These are phyloP conservation scores for Exophiala mesophila DNA, from an alignment of 2,329 filamentous ascomycete genomes.

Conservation along the genomic window DNA sequence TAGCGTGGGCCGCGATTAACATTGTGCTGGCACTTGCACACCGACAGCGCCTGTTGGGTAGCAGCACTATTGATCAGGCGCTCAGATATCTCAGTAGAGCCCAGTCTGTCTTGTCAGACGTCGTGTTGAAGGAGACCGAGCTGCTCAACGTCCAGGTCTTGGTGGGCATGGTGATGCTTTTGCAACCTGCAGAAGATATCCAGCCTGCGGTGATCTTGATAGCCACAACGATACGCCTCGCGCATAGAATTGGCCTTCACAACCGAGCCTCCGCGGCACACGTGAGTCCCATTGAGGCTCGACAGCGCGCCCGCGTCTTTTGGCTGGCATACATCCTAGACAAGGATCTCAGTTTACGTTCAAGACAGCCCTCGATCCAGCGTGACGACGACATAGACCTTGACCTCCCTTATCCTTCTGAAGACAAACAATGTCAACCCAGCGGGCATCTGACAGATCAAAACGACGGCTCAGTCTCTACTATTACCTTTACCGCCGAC, in stretches of 20 bases:
- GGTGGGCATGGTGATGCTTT: slow-evolving; percentile 29
- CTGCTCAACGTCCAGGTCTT: slow-evolving; percentile 32
- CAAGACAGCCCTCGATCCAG: slow-evolving; percentile 36
- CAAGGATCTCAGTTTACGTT: slow-evolving; percentile 41
- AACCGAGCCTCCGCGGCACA: slow-evolving; percentile 23
- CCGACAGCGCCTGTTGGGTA: slow-evolving; percentile 9
- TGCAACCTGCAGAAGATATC: slow-evolving; percentile 28
- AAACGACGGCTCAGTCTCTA: slow-evolving; percentile 2
- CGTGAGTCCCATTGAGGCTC: slow-evolving; percentile 8
- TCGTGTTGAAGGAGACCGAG: slow-evolving; percentile 26
- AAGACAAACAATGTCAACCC: too few species aligned
- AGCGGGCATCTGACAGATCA: not conserved
- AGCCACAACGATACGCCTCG: slow-evolving; percentile 24
- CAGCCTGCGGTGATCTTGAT: slow-evolving; percentile 28
- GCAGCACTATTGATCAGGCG: slow-evolving; percentile 11
- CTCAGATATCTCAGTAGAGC: slow-evolving; percentile 28
- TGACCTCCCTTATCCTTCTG: slow-evolving; percentile 10
- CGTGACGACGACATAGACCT: slow-evolving; percentile 34
- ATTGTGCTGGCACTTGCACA: slow-evolving; percentile 30
- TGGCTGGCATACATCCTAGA: slow-evolving; percentile 35
- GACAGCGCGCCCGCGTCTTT: slow-evolving; percentile 29
- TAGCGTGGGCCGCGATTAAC: slow-evolving; percentile 31
- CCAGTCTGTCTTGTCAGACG: slow-evolving; percentile 28
- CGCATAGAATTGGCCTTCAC: slow-evolving; percentile 17
- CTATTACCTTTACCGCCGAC: slow-evolving; percentile 10